Evolutionary conservation across 768 basidiomycete species (phyloP).

Genomic region (Rhizopogon rudus): DNA sequence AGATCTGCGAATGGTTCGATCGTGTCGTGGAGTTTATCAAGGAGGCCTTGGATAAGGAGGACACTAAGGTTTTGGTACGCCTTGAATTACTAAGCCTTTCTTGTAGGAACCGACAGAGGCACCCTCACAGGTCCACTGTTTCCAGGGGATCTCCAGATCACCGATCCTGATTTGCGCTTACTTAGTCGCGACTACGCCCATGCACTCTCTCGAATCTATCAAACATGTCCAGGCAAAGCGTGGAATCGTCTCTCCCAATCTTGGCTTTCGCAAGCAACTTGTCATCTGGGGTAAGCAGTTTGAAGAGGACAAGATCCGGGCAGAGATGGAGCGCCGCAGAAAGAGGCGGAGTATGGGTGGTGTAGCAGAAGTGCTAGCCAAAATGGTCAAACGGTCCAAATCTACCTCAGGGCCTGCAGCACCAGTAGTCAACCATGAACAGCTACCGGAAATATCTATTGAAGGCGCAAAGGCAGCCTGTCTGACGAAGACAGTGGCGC

Average conservation of each 20-base stretch:
- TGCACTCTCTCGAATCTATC: conserved; percentile 51
- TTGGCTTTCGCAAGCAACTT: conserved; percentile 61
- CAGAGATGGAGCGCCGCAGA: conserved; percentile 12
- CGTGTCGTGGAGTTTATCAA: conserved; percentile 49
- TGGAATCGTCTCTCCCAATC: conserved; percentile 59
- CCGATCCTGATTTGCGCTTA: conserved; percentile 76
- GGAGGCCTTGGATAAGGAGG: conserved; percentile 38
- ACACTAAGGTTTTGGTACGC: conserved; percentile 47
- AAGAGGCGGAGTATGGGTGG: conserved; percentile 3
- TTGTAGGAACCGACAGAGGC: neutral
- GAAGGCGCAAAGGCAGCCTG: neutral
- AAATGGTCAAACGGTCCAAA: neutral
- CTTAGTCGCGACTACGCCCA: conserved; percentile 45
- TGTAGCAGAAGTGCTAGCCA: conserved; percentile 7
- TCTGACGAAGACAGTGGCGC: neutral
- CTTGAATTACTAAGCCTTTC: neutral
- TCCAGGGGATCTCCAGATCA: conserved; percentile 71
- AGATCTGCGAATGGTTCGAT: conserved; percentile 44
- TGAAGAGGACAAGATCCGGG: conserved; percentile 18
- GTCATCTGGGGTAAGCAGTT: conserved; percentile 28
- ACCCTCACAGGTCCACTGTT: conserved; percentile 61
- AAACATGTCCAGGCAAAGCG: conserved; percentile 51
- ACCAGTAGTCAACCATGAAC: neutral
- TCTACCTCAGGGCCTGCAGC: neutral
- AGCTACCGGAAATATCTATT: neutral